Conservation (phyloP, 345 rosid genomes). For the Dipteronia dyeriana region DNA sequence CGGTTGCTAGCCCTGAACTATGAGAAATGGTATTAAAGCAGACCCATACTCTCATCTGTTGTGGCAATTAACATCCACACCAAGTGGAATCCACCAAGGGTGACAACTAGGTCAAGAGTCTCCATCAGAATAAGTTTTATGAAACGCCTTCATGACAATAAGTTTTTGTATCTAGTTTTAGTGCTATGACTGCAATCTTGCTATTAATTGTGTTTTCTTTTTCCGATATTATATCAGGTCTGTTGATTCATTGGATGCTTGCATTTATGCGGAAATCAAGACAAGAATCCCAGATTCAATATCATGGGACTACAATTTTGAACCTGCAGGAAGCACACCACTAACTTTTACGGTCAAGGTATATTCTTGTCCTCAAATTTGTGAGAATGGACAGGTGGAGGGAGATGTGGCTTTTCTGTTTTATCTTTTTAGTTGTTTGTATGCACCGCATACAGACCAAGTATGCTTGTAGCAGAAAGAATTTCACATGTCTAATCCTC, state of each 20-base stretch:
- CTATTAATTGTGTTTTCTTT: neutral
- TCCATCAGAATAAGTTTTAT: neutral
- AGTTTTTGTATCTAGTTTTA: slow-evolving; percentile 7
- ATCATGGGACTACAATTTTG: slow-evolving; percentile 86
- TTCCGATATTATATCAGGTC: slow-evolving; percentile 47
- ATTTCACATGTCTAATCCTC: neutral
- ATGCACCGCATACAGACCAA: neutral
- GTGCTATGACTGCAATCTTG: neutral
- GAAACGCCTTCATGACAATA: neutral
- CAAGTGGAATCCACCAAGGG: neutral
- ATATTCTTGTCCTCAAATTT: neutral
- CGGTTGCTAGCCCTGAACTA: neutral
- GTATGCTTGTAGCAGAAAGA: neutral
- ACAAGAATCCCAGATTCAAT: slow-evolving; percentile 76
- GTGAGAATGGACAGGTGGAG: neutral
- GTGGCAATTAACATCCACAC: neutral
- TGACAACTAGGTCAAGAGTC: neutral
- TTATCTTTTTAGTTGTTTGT: neutral
- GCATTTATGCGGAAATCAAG: slow-evolving; percentile 87
- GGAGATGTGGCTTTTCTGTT: neutral
- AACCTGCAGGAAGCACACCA: slow-evolving; percentile 74
- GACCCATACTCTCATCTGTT: neutral
- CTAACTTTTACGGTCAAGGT: slow-evolving; percentile 84
- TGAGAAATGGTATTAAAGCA: neutral
- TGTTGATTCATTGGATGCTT: slow-evolving; percentile 68